phyloP scores from a whole-genome alignment of 495 filamentous ascomycete species.

The Penicillium angulare region DNA sequence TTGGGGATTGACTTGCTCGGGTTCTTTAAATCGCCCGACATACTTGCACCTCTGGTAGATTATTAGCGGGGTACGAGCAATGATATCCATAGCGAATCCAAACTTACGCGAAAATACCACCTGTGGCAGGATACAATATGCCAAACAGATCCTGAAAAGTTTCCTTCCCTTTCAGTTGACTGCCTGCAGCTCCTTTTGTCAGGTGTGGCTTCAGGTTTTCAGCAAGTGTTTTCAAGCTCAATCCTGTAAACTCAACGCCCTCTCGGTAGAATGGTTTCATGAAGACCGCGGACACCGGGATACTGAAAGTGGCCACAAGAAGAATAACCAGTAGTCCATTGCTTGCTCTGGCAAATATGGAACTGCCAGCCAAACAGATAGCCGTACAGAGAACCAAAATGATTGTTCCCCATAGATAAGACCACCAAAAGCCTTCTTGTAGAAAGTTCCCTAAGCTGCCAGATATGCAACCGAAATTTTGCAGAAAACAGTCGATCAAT shows the following conservation, averaged over 20 bases:
- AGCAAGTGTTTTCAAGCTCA: conserved; percentile 64
- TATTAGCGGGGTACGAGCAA: conserved; percentile 17
- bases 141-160: conserved; percentile 85
- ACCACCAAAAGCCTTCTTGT: conserved; percentile 71
- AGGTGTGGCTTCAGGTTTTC: conserved; percentile 70
- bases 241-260: conserved; percentile 74
- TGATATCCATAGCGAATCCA: not conserved
- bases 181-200: conserved; percentile 65
- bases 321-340: conserved; percentile 76
- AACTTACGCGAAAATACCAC: conserved; percentile 65
- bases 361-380: conserved; percentile 77
- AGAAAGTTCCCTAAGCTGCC: conserved; percentile 62
- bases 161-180: conserved; percentile 62
- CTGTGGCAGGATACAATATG: conserved; percentile 83
- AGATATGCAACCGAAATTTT: conserved; percentile 65
- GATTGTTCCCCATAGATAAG: conserved; percentile 74
- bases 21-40: conserved; percentile 83
- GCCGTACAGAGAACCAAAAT: conserved; percentile 71
- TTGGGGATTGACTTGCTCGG: conserved; percentile 82
- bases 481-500: conserved; percentile 75
- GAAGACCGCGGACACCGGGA: conserved; percentile 71
- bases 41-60: conserved; percentile 66
- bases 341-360: conserved; percentile 76
- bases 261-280: conserved; percentile 62
- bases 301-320: conserved; percentile 73